Percentiles rank a stretch among this genome's conserved stretches.
phyloP scores from a whole-genome alignment of 495 filamentous ascomycete genomes.

The Aspergillus avenaceus region DNA sequence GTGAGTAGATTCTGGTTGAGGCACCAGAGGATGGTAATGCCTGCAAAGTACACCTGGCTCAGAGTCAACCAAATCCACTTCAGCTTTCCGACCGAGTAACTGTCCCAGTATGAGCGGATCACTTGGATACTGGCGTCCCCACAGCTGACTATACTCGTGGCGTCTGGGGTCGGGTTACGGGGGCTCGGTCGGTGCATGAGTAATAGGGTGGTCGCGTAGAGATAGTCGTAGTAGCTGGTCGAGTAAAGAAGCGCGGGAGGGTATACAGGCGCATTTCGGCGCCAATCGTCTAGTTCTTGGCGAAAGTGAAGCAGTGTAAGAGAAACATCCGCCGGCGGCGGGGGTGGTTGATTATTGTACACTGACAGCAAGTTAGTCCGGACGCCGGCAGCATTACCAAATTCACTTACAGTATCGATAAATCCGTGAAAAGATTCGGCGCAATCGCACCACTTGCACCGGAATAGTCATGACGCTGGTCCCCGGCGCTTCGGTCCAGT shows the following conservation, averaged over 20 bases:
- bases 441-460: constrained; percentile 43
- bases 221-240: constrained; percentile 47
- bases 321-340: constrained; percentile 31
- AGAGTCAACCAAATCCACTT: constrained; percentile 55
- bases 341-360: constrained; percentile 39
- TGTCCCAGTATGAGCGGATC: constrained; percentile 47
- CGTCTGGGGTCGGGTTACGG: constrained; percentile 42
- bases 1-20: constrained; percentile 44
- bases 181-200: constrained; percentile 49
- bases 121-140: constrained; percentile 48
- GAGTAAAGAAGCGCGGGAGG: constrained; percentile 43
- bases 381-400: neutral
- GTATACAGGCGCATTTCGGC: constrained; percentile 33
- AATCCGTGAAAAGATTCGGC: constrained; percentile 45
- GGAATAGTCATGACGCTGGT: constrained; percentile 45
- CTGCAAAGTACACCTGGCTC: constrained; percentile 50
- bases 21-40: constrained; percentile 47
- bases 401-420: constrained; percentile 40
- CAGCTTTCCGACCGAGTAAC: constrained; percentile 45
- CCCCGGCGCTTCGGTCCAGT: constrained; percentile 38
- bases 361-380: constrained; percentile 20
- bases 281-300: constrained; percentile 48
- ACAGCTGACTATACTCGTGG: constrained; percentile 42
- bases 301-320: constrained; percentile 38
- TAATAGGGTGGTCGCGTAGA: constrained; percentile 49